Evolutionary conservation across 495 filamentous ascomycete genomes (phyloP).

Genomic region (Amorphotheca resinae): DNA sequence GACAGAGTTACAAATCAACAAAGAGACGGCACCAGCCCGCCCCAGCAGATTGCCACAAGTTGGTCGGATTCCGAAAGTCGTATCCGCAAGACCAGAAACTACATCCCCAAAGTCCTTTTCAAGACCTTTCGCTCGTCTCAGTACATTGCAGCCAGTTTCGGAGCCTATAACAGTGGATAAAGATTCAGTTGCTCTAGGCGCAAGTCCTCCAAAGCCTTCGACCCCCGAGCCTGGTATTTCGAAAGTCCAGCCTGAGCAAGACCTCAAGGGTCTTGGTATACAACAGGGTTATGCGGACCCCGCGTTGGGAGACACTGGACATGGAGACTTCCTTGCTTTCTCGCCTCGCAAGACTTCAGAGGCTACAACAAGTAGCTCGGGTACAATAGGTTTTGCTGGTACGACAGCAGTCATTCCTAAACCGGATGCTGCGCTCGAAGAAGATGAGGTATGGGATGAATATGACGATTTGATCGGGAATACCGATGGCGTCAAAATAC

Average conservation of each 20-base stretch:
- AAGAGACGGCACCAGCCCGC: constrained; percentile 15
- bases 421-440: constrained; percentile 43
- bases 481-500: constrained; percentile 17
- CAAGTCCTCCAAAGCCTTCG: constrained; percentile 28
- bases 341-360: constrained; percentile 59
- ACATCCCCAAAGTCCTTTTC: constrained; percentile 76
- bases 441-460: constrained; percentile 88
- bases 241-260: neutral
- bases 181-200: constrained; percentile 34
- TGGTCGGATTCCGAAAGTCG: constrained; percentile 80
- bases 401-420: constrained; percentile 48
- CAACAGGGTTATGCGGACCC: constrained; percentile 10
- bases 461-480: constrained; percentile 84
- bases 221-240: constrained; percentile 15
- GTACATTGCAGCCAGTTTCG: constrained; percentile 28
- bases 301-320: constrained; percentile 5
- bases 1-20: constrained; percentile 14
- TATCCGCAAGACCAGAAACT: constrained; percentile 59
- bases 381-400: constrained; percentile 26
- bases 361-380: constrained; percentile 55
- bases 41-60: constrained; percentile 54
- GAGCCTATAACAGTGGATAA: constrained; percentile 22
- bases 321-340: constrained; percentile 50
- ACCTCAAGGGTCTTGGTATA: neutral
- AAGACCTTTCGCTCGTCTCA: constrained; percentile 51